Conservation (phyloP, 2,329 filamentous ascomycete genomes). For the Fonsecaea multimorphosa region DNA sequence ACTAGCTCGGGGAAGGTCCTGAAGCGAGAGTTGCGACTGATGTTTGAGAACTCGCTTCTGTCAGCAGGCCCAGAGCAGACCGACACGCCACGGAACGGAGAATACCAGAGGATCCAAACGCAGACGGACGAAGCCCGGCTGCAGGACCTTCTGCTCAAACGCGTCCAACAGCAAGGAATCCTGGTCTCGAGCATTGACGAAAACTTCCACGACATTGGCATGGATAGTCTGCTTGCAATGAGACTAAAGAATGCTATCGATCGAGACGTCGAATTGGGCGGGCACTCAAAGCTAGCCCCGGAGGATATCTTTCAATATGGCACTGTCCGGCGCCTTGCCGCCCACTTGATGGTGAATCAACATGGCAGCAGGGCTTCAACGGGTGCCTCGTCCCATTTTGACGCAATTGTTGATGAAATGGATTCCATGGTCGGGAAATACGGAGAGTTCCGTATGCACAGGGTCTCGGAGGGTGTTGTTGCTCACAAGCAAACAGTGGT, state of each 20-base stretch:
- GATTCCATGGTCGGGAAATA: slow-evolving; percentile 15
- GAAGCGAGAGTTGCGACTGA: slow-evolving; percentile 18
- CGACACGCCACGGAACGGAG: not conserved
- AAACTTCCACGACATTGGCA: slow-evolving; percentile 54
- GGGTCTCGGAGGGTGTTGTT: not conserved
- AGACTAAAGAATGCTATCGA: slow-evolving; percentile 53
- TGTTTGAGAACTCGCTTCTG: not conserved
- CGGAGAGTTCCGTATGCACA: not conserved
- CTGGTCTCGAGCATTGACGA: slow-evolving; percentile 42
- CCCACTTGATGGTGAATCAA: not conserved
- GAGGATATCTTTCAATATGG: slow-evolving; percentile 30
- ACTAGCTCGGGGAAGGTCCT: slow-evolving; percentile 25
- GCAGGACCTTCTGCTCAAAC: slow-evolving; percentile 31
- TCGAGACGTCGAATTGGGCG: slow-evolving; percentile 47
- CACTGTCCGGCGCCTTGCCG: not conserved
- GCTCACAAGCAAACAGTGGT: not conserved
- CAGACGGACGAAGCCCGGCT: slow-evolving; percentile 1
- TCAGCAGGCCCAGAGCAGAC: not conserved
- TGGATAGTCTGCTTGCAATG: slow-evolving; percentile 57
- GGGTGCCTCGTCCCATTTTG: slow-evolving; percentile 41
- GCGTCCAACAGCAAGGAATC: slow-evolving; percentile 44
- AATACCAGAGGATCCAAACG: not conserved
- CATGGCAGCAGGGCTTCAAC: not conserved
- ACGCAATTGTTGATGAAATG: slow-evolving; percentile 38
- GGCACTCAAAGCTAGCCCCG: slow-evolving; percentile 19